phyloP scores from a whole-genome alignment of 139 green algal genomes.

The Chlamydomonas incerta region DNA sequence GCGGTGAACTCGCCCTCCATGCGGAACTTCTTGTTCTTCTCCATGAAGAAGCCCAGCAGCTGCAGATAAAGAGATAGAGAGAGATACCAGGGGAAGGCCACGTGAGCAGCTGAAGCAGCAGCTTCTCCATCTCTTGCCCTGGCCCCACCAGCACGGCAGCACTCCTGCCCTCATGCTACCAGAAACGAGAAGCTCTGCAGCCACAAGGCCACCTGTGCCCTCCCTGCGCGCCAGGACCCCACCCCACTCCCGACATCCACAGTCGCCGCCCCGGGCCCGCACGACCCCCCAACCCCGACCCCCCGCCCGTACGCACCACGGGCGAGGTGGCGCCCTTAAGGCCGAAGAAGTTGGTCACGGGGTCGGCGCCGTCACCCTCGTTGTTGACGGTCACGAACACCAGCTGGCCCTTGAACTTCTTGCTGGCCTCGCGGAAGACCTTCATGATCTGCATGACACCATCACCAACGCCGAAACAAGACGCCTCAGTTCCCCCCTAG shows the following conservation, averaged over 20 bases:
- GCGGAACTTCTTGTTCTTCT: slow-evolving; percentile 78
- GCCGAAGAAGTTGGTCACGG: slow-evolving; percentile 88
- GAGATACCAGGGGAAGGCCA: background rate
- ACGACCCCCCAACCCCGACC: background rate
- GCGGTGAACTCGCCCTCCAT: slow-evolving; percentile 61
- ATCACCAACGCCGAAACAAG: too few species aligned
- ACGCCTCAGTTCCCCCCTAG: too few species aligned
- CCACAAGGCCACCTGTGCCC: too few species aligned
- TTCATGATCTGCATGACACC: slow-evolving; percentile 34
- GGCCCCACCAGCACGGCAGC: too few species aligned
- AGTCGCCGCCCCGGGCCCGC: too few species aligned
- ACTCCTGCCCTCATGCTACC: too few species aligned
- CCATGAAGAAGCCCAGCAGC: slow-evolving; percentile 81
- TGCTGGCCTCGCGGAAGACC: slow-evolving; percentile 44
- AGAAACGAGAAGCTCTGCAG: too few species aligned
- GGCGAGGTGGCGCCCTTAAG: slow-evolving; percentile 61
- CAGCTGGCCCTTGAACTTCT: slow-evolving; percentile 72
- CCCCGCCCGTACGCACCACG: slow-evolving; percentile 36
- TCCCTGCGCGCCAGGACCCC: too few species aligned
- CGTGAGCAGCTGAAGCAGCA: too few species aligned
- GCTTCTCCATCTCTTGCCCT: too few species aligned
- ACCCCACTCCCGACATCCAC: too few species aligned
- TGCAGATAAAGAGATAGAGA: background rate
- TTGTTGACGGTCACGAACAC: slow-evolving; percentile 75
- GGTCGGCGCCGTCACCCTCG: slow-evolving; percentile 55